phyloP scores from a whole-genome alignment of 495 filamentous ascomycete species.

The Amphirosellinia nigrospora region DNA sequence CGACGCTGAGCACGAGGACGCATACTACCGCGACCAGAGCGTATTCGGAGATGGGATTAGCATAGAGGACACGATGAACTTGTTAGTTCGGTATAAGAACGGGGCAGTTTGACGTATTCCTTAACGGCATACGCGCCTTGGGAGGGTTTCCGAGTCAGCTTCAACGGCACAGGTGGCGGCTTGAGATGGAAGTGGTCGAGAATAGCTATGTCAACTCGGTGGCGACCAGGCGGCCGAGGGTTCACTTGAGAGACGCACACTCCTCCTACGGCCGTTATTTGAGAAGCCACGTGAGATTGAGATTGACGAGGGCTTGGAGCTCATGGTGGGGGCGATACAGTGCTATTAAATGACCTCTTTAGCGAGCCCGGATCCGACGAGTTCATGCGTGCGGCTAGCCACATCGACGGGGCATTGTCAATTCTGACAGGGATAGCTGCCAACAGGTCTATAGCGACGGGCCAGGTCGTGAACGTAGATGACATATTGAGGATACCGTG shows the following conservation, averaged over 20 bases:
- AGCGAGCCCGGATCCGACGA: conserved; percentile 49
- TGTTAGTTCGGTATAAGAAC: conserved; percentile 61
- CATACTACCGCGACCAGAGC: conserved; percentile 63
- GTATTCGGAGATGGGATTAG: conserved; percentile 65
- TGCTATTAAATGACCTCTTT: conserved; percentile 54
- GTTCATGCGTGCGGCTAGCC: conserved; percentile 52
- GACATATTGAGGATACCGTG: conserved; percentile 47
- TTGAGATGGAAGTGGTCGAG: conserved; percentile 57
- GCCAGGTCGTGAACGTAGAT: conserved; percentile 55
- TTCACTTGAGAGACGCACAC: conserved; percentile 45
- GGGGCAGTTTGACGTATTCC: conserved; percentile 58
- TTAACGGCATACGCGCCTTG: conserved; percentile 56
- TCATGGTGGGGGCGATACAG: conserved; percentile 53
- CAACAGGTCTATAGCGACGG: conserved; percentile 61
- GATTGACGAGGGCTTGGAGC: conserved; percentile 48
- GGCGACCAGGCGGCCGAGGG: conserved; percentile 54
- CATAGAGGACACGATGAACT: conserved; percentile 66
- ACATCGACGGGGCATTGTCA: conserved; percentile 61
- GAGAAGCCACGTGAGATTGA: conserved; percentile 52
- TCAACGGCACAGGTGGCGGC: conserved; percentile 52
- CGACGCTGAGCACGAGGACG: conserved; percentile 65
- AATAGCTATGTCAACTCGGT: conserved; percentile 56
- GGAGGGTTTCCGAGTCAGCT: conserved; percentile 55
- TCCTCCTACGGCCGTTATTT: conserved; percentile 49
- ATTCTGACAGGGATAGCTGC: conserved; percentile 65